A percentile compares a stretch with the other conserved stretches of the same genome.
These are phyloP conservation scores for Lagenidium sp. DNA, from an alignment of 352 stramenopile species.

Conservation along the genomic window DNA sequence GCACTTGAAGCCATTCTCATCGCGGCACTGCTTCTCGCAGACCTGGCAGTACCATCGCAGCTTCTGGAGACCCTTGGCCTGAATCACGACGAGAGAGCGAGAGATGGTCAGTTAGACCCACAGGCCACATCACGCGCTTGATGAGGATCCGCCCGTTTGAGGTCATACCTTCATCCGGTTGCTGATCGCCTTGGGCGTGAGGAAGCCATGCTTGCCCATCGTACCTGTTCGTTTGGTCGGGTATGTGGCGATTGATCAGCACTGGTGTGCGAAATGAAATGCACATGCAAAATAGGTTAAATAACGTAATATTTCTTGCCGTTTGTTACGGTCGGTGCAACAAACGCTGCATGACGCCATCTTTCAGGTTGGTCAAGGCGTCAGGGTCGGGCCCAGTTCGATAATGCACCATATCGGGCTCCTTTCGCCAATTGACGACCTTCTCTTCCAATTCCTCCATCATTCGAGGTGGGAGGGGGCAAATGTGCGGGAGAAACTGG, in stretches of 20 bases:
- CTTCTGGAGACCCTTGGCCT: conserved; percentile 96
- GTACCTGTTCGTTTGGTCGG: neutral
- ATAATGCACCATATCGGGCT: conserved; percentile 5
- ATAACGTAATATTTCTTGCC: too few relatives aligned
- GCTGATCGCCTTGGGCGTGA: conserved; percentile 79
- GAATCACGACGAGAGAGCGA: conserved; percentile 4
- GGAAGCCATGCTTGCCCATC: conserved; percentile 84
- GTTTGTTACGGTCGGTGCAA: too few relatives aligned
- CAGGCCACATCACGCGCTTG: neutral
- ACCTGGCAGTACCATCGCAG: conserved; percentile 99
- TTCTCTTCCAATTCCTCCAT: conserved; percentile 35
- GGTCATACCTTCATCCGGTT: conserved; percentile 76
- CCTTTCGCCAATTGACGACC: conserved; percentile 20
- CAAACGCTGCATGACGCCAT: neutral
- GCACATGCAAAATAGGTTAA: conserved; percentile 1
- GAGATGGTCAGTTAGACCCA: neutral
- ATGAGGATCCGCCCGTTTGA: neutral
- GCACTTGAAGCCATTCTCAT: conserved; percentile 99
- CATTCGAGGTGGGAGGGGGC: conserved; percentile 51
- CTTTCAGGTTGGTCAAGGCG: conserved; percentile 11
- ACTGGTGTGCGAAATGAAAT: too few relatives aligned
- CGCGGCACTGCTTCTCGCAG: conserved; percentile 99
- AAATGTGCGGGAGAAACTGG: conserved; percentile 49
- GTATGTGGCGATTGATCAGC: too few relatives aligned
- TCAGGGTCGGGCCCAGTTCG: conserved; percentile 1